Conservation (phyloP, 371 early-diverging fungal species). For the Ecytonucleospora hepatopenaei region DNA sequence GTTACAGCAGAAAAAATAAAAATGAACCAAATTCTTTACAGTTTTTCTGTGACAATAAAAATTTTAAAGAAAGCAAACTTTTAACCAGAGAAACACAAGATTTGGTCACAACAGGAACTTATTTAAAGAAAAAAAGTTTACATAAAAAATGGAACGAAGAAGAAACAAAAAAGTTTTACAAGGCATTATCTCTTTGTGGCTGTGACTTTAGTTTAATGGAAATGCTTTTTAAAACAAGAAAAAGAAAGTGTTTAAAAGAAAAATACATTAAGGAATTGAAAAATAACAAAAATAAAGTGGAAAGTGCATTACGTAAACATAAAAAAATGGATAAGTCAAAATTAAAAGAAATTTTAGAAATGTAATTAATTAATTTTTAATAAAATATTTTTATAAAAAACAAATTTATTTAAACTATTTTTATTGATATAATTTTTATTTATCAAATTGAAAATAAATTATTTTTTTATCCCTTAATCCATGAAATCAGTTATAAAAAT, state of each 20-base stretch:
- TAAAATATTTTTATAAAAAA: neutral
- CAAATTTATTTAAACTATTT: neutral
- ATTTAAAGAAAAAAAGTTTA: constrained; percentile 25
- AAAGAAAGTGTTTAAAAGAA: constrained; percentile 45
- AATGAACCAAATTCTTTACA: neutral
- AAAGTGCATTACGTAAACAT: constrained; percentile 18
- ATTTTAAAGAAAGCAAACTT: constrained; percentile 36
- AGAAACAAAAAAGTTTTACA: constrained; percentile 51
- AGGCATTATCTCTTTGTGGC: constrained; percentile 50
- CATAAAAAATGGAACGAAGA: constrained; percentile 45
- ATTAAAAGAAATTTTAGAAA: too few species aligned
- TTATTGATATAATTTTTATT: too few species aligned
- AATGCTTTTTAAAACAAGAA: constrained; percentile 46
- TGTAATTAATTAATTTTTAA: constrained; percentile 9
- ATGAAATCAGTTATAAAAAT: too few species aligned
- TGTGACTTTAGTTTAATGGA: constrained; percentile 53
- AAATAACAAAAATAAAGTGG: constrained; percentile 28
- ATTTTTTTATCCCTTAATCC: too few species aligned
- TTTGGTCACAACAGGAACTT: constrained; percentile 50
- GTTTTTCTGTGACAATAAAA: constrained; percentile 50
- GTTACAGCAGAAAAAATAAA: neutral
- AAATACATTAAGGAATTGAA: constrained; percentile 52
- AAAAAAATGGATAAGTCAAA: constrained; percentile 33
- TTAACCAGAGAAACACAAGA: constrained; percentile 32
- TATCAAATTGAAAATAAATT: too few species aligned